A percentile compares a stretch with the other conserved stretches of the same genome.
These are phyloP conservation scores for Malus hybrid DNA, from an alignment of 331 rosid genomes.

Conservation along the genomic window DNA sequence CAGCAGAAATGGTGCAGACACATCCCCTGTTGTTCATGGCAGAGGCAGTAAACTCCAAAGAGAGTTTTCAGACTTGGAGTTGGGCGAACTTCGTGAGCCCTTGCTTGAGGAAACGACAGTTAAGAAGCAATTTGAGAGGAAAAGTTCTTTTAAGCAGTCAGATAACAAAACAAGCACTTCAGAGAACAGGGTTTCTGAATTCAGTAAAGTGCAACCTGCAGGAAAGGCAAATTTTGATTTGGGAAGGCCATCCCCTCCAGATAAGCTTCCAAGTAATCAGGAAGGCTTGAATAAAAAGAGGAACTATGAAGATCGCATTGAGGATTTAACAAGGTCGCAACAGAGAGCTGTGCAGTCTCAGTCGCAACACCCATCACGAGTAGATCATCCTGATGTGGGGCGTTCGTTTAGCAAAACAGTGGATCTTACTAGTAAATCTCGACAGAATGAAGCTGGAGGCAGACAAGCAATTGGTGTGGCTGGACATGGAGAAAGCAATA, in stretches of 20 bases:
- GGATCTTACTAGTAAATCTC: slow-evolving; percentile 42
- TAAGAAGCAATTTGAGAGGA: slow-evolving; percentile 70
- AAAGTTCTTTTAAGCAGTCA: slow-evolving; percentile 53
- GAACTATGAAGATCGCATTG: slow-evolving; percentile 53
- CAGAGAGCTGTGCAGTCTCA: slow-evolving; percentile 48
- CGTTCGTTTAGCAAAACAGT: slow-evolving; percentile 33
- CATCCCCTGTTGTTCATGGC: slow-evolving; percentile 60
- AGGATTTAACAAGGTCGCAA: slow-evolving; percentile 58
- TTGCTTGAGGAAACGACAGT: slow-evolving; percentile 52
- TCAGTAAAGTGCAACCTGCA: slow-evolving; percentile 43
- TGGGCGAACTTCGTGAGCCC: slow-evolving; percentile 95
- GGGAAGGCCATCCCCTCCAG: slow-evolving; percentile 47
- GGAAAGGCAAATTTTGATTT: slow-evolving; percentile 44
- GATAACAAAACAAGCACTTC: slow-evolving; percentile 42
- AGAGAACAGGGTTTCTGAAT: slow-evolving; percentile 56
- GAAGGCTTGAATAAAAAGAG: slow-evolving; percentile 47
- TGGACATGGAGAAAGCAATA: slow-evolving; percentile 65
- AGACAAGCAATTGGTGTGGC: slow-evolving; percentile 49
- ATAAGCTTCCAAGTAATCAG: slow-evolving; percentile 45
- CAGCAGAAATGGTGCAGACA: slow-evolving; percentile 24
- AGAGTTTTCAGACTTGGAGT: slow-evolving; percentile 88
- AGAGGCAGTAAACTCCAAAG: slow-evolving; percentile 66
- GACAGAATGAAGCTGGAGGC: slow-evolving; percentile 45
- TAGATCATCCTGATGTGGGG: slow-evolving; percentile 48
- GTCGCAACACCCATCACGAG: slow-evolving; percentile 39